Conservation (phyloP, 306 rosid genomes). For the Ormosia semicastrata region DNA sequence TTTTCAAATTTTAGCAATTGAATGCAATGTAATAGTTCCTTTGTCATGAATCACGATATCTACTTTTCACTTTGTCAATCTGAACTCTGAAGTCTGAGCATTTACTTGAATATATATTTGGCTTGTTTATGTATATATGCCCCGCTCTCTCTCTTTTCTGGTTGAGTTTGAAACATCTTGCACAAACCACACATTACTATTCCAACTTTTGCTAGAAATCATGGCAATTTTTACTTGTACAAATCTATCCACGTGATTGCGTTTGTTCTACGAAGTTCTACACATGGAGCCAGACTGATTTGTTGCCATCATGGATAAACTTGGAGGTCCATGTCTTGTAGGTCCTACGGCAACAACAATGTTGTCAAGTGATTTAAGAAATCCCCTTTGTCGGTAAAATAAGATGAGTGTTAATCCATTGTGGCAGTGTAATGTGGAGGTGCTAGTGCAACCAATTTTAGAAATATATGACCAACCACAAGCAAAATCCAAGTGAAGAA, state of each 20-base stretch:
- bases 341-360: conserved; percentile 34
- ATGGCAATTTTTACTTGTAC: neutral
- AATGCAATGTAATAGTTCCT: neutral
- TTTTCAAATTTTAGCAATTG: neutral
- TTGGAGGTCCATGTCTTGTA: conserved; percentile 27
- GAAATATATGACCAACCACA: conserved; percentile 2
- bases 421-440: neutral
- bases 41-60: neutral
- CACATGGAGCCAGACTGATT: conserved; percentile 8
- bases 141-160: neutral
- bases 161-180: neutral
- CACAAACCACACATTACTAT: neutral
- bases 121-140: neutral
- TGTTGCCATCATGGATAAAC: conserved; percentile 22
- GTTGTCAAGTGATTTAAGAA: conserved; percentile 11
- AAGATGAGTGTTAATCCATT: neutral
- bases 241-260: conserved; percentile 26
- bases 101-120: neutral
- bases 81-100: neutral
- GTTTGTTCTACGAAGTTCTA: conserved; percentile 21
- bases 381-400: conserved; percentile 33
- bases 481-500: conserved; percentile 32
- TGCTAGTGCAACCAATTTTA: conserved; percentile 1
- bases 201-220: neutral
- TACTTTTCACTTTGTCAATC: neutral